These are phyloP conservation scores for Dendrobium chrysotoxum DNA, from an alignment of 106 monocot species.

Conservation along the genomic window DNA sequence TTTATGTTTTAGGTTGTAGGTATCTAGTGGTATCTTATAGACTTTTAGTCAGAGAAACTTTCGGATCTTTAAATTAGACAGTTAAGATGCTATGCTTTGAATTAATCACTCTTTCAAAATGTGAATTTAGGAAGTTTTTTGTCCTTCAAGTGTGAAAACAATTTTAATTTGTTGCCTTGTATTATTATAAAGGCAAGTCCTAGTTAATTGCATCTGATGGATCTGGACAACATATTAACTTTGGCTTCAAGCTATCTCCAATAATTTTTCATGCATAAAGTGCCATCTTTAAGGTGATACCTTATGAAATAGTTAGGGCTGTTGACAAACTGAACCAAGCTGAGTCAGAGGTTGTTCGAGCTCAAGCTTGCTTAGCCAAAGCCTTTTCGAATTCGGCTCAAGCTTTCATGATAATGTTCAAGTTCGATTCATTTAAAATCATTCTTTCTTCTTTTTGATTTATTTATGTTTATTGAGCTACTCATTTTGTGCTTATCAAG, in stretches of 20 bases:
- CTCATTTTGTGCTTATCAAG: background rate
- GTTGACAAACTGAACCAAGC: too few relatives aligned
- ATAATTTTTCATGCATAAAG: background rate
- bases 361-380: too few relatives aligned
- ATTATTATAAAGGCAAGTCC: background rate
- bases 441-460: too few relatives aligned
- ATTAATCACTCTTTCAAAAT: background rate
- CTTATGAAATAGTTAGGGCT: too few relatives aligned
- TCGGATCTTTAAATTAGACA: background rate
- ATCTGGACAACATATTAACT: background rate
- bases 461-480: too few relatives aligned
- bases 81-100: background rate
- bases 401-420: too few relatives aligned
- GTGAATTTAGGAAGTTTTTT: background rate
- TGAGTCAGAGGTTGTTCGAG: too few relatives aligned
- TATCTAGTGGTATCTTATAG: too few relatives aligned
- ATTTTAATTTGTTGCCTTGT: background rate
- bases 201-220: background rate
- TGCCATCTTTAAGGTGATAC: background rate
- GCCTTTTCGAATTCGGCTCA: too few relatives aligned
- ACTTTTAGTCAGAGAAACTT: too few relatives aligned
- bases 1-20: background rate
- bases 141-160: background rate
- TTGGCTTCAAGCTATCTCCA: background rate
- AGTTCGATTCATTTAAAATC: too few relatives aligned